Conservation (phyloP, 257 asterid species). For the Vinca minor region DNA sequence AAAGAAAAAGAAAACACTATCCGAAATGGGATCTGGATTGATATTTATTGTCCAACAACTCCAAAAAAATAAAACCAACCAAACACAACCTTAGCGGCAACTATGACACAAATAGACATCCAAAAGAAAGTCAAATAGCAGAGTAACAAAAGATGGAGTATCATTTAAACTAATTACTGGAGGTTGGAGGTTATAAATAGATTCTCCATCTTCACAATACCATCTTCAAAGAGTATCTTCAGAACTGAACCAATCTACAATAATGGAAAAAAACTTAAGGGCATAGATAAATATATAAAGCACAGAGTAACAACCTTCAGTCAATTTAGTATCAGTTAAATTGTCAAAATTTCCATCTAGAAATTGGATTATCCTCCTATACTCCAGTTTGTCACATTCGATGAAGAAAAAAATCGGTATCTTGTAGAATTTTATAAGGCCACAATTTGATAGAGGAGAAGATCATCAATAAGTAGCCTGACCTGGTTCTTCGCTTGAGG, state of each 20-base stretch:
- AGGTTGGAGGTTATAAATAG: constrained; percentile 83
- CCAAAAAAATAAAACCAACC: no score
- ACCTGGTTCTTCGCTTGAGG: neutral
- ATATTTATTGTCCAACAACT: no score
- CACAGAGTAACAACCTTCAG: neutral
- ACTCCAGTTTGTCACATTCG: neutral
- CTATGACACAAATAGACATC: no score
- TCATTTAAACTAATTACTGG: constrained; percentile 36
- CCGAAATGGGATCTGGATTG: no score
- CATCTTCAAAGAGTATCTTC: constrained; percentile 63
- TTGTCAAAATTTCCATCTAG: neutral
- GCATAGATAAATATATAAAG: neutral
- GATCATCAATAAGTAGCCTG: neutral
- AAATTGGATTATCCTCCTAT: neutral
- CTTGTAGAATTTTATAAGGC: neutral
- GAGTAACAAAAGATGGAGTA: neutral
- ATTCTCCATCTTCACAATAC: constrained; percentile 72
- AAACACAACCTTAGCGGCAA: no score
- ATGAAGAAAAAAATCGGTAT: neutral
- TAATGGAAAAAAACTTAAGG: constrained; percentile 1
- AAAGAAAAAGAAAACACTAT: no score
- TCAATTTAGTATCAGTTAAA: neutral
- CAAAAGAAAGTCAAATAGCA: no score
- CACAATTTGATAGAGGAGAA: neutral
- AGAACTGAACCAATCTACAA: constrained; percentile 61